Percentiles rank a stretch among this genome's conserved stretches.
Conservation (phyloP, 2,329 filamentous ascomycete genomes). For the Harringtonia aguacate region DNA sequence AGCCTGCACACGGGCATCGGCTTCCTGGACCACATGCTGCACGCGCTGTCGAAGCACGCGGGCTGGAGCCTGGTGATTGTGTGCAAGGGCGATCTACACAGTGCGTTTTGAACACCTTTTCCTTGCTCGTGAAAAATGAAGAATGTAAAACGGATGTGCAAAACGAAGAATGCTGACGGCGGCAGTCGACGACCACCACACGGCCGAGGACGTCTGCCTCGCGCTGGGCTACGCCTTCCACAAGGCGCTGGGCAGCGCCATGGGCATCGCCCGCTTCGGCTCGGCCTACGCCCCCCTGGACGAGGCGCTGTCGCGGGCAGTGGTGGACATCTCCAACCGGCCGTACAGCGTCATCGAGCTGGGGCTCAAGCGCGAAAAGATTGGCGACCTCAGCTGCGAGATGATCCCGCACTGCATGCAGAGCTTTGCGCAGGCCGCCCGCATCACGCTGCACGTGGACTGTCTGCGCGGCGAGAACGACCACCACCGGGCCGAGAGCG, state of each 20-base stretch:
- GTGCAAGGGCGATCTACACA: conserved; percentile 84
- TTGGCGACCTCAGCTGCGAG: conserved; percentile 86
- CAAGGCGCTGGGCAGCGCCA: conserved; percentile 62
- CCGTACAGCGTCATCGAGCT: conserved; percentile 78
- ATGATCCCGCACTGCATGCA: conserved; percentile 96
- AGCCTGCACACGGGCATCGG: conserved; percentile 87
- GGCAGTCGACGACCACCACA: conserved; percentile 95
- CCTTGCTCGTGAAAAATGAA: neutral
- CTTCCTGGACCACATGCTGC: conserved; percentile 97
- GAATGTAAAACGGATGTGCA: too few species aligned
- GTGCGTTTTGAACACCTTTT: conserved; percentile 38
- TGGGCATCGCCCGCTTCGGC: conserved; percentile 82
- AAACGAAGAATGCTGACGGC: neutral
- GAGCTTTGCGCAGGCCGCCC: conserved; percentile 84
- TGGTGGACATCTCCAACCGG: conserved; percentile 89
- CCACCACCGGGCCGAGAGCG: conserved; percentile 91
- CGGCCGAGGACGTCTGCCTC: conserved; percentile 89
- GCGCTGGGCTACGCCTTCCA: conserved; percentile 82
- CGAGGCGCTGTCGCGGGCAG: conserved; percentile 85
- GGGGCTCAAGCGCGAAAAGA: conserved; percentile 80
- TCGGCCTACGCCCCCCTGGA: conserved; percentile 89
- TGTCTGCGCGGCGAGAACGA: conserved; percentile 86
- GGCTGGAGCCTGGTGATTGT: conserved; percentile 82
- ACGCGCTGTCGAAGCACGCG: conserved; percentile 89
- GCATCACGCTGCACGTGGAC: conserved; percentile 91